phyloP scores from a whole-genome alignment of 2,329 filamentous ascomycete species.

The Penicillium nordicum region DNA sequence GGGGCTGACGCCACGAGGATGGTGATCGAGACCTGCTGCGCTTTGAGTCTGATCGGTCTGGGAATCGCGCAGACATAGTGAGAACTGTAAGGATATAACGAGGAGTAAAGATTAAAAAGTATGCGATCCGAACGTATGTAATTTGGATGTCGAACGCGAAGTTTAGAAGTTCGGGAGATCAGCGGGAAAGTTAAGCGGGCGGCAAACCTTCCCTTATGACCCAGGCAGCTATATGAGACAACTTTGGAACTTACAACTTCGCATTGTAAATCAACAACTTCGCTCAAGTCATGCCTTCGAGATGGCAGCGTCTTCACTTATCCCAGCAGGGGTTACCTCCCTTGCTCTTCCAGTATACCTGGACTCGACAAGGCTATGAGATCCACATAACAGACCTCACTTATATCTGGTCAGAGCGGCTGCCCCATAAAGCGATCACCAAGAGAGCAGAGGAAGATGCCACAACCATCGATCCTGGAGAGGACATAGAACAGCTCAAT shows the following conservation, averaged over 20 bases:
- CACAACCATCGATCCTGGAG: conserved; percentile 59
- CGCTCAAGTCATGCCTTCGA: conserved; percentile 28
- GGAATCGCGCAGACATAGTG: conserved; percentile 34
- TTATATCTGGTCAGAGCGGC: conserved; percentile 54
- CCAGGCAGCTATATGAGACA: conserved; percentile 6
- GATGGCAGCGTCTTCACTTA: conserved; percentile 38
- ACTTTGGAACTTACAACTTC: neutral
- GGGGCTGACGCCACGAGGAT: conserved; percentile 35
- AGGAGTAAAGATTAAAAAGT: neutral
- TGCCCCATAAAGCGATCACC: conserved; percentile 48
- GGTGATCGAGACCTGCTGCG: conserved; percentile 44
- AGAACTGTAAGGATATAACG: neutral
- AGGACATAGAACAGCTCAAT: conserved; percentile 53
- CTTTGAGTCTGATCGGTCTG: conserved; percentile 36
- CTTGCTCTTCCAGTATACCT: conserved; percentile 39
- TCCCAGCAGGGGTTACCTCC: conserved; percentile 29
- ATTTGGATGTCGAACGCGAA: conserved; percentile 9
- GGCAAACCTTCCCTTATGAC: conserved; percentile 21
- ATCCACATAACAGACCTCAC: conserved; percentile 58
- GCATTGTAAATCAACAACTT: neutral
- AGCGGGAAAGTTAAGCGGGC: conserved; percentile 24
- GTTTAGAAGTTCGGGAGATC: conserved; percentile 20
- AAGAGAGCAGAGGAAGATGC: conserved; percentile 47
- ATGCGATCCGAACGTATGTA: neutral
- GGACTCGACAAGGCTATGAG: conserved; percentile 44